phyloP scores from a whole-genome alignment of 2,329 filamentous ascomycete genomes.

The Cladosporium cucumerinum region DNA sequence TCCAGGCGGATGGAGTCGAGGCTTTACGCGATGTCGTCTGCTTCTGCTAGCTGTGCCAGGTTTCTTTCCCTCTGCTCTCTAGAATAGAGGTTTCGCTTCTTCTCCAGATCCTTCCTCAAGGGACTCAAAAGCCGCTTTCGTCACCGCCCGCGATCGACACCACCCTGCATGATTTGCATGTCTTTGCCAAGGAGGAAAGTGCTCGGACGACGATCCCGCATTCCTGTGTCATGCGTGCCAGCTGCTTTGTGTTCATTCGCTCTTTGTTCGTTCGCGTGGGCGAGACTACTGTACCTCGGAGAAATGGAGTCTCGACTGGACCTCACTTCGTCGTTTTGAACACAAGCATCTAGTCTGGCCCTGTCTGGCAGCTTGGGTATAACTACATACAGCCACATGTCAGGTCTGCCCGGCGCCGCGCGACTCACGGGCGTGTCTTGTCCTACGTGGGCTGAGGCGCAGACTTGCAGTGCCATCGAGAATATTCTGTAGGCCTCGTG shows the following conservation, averaged over 20 bases:
- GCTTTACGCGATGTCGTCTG: neutral
- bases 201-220: neutral
- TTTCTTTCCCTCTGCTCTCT: neutral
- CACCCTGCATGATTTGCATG: slow-evolving; percentile 1
- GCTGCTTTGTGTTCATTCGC: neutral
- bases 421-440: neutral
- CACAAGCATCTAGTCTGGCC: neutral
- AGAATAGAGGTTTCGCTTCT: too few relatives aligned
- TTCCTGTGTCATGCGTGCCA: slow-evolving; percentile 5
- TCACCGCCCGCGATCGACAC: neutral
- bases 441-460: neutral
- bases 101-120: neutral
- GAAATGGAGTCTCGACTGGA: neutral
- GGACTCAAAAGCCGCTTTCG: neutral
- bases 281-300: neutral
- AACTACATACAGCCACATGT: neutral
- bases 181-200: neutral
- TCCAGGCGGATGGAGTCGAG: neutral
- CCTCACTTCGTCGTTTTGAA: neutral
- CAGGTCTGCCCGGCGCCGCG: neutral
- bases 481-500: neutral
- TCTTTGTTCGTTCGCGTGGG: neutral
- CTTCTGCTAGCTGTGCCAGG: too few relatives aligned
- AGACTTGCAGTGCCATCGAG: neutral
- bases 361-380: neutral